Base-by-base conservation (phyloP, 2,329 filamentous ascomycete genomes). In the Shiraia bambusicola region DNA sequence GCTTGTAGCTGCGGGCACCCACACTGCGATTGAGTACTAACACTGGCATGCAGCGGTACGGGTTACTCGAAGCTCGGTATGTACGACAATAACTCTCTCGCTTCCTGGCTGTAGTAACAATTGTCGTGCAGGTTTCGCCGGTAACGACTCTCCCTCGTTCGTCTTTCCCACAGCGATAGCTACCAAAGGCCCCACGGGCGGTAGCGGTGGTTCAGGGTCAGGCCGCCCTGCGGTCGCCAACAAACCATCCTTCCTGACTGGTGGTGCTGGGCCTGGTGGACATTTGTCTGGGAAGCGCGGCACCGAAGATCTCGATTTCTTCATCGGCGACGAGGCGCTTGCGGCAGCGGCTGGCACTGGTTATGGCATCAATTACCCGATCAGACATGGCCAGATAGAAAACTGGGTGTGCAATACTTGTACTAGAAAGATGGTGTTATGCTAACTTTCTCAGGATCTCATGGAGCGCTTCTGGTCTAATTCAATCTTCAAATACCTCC, bases 401-500 rank as follows among this genome's bases (percentile, higher is more conserved):
- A 97, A 98, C 69, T 98, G 93, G 93, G 88, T 93, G 76, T 42
- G 81, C 27, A 29, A n/a, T 14, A 12, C 17, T 10, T 29, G 6
- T 24, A 15, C 5, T 12, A 16, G 28, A 31, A 13, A 22, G 8
- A 2, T 4, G 6, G 13, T 11, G 17, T n/a, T 13, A 27, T 47
- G 34, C 52, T 61, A 34, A 64, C 42, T 28, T 12, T 27, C 32
- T 24, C 49, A 93, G 88, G 93, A 98, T 73, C 88, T 96, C 64
- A 98, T 98, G 93, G 93, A 98, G 72, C 86, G 93, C 51, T 98
- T 97, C 76, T 98, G 93, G 93, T 97, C 94, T 56, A 97, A 97
- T 76, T 98, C 93, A 51, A 98, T 98, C 74, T 98, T 98, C 82
- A 98, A 98, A 72, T 98, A 98, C 67, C 81, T 98, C 38, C 84